Conservation (phyloP, 176 grass and related monocot species). For the Saccharum officinarum region DNA sequence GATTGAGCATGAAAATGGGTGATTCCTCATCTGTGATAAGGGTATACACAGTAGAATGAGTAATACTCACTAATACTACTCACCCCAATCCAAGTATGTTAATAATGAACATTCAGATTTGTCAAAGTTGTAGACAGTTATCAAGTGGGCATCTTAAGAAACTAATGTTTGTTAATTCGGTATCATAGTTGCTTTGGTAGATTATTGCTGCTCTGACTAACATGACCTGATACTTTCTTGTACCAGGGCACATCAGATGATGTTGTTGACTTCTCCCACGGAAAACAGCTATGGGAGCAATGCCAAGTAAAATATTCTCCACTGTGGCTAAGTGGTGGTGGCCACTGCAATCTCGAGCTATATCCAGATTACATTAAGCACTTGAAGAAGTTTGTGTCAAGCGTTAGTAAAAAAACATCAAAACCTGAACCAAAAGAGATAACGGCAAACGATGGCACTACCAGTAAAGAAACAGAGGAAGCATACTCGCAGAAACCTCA, state of each 20-base stretch:
- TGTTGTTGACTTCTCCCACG: constrained; percentile 93
- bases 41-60: background rate
- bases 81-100: constrained; percentile 7
- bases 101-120: constrained; percentile 5
- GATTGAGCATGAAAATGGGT: constrained; percentile 7
- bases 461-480: constrained; percentile 31
- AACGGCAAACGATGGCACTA: constrained; percentile 10
- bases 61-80: background rate
- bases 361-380: constrained; percentile 92
- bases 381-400: constrained; percentile 72
- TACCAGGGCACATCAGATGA: constrained; percentile 91
- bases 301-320: constrained; percentile 93
- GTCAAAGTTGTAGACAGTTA: constrained; percentile 10
- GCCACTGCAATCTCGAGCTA: constrained; percentile 95
- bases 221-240: constrained; percentile 37
- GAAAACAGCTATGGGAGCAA: constrained; percentile 95
- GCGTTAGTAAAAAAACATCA: constrained; percentile 51
- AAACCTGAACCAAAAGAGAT: constrained; percentile 50
- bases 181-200: constrained; percentile 8
- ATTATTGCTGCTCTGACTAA: background rate
- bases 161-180: background rate
- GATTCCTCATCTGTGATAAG: background rate
- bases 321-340: constrained; percentile 86
- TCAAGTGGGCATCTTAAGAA: background rate
- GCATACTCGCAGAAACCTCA: constrained; percentile 36